Evolutionary conservation across 805 yeast species (phyloP), one percentile per base, ranked within the genome.

Genomic region (Lipomyces oligophaga): DNA sequence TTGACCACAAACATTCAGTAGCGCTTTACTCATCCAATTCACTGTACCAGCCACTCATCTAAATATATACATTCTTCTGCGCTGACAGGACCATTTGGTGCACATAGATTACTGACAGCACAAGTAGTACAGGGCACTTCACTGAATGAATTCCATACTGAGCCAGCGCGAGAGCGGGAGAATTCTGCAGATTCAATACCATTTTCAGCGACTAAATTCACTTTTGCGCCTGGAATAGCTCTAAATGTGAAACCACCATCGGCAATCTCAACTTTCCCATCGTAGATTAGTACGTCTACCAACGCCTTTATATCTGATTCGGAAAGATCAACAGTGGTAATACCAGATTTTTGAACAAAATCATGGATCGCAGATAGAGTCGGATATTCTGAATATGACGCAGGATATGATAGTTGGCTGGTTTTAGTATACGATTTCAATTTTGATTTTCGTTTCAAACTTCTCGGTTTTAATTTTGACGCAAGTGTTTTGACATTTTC

Each of bases 251-350:
- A 77, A 2, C 71, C 80, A 24, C 77, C 70, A 34, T 73, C 72
- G 2, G 79, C 71, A 13, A 47, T 15, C 61, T 88, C 97, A 41
- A 93, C 63, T 63, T 81, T 84, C 59, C 88, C 96, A 60, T 93
- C 98, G 64, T 75, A 86, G 1, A 83, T 79, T 37, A 93, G 68
- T 13, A 93, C 97, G 54, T 88, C 94, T 64, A 97, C 87, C 19
- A 93, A 69, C 0, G 94, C 72, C 47, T 88, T 72, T 38, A 93
- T 81, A 63, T 93, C 95, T 30, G 76, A 71, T 18, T 77, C 70
- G 2, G 79, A 78, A 49, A 93, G 73, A 42, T 89, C 96, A 18
- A 87, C 89, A 30, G 83, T 78, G 7, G 96, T 83, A 47, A 93
- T 82, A 42, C 83, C 83, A 31, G 84, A 77, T 15, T 74, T 68